phyloP scores from a whole-genome alignment of 2,329 filamentous ascomycete genomes.

The Colletotrichum australisinense region DNA sequence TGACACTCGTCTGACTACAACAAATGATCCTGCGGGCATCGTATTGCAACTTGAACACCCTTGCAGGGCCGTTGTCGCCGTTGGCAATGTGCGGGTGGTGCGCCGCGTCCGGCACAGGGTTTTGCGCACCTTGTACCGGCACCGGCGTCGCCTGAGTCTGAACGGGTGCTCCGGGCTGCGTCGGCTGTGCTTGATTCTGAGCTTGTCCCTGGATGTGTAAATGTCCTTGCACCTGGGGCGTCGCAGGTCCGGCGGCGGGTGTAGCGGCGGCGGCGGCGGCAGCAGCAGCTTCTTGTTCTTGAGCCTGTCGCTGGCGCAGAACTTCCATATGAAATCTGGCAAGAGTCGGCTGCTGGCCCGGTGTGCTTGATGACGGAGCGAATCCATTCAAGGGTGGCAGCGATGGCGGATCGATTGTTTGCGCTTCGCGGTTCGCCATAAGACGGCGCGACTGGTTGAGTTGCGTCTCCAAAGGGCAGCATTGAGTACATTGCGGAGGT shows the following conservation, averaged over 20 bases:
- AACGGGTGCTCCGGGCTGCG: conserved; percentile 30
- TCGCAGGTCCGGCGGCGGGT: not conserved
- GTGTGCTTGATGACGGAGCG: not conserved
- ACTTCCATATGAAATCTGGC: not conserved
- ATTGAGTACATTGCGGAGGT: conserved; percentile 62
- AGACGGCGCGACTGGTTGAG: conserved; percentile 50
- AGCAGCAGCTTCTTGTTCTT: not conserved
- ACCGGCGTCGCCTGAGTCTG: conserved; percentile 34
- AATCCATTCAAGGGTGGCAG: not conserved
- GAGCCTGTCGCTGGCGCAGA: not conserved
- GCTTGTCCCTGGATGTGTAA: conserved; percentile 28
- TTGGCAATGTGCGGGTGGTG: conserved; percentile 59
- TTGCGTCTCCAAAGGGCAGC: conserved; percentile 58
- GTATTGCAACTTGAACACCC: conserved; percentile 97
- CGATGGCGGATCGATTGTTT: not conserved
- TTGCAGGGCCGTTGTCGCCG: conserved; percentile 60
- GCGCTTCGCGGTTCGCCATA: not conserved
- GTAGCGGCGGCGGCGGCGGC: not conserved
- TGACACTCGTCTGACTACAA: conserved; percentile 90
- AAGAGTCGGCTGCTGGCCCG: not conserved
- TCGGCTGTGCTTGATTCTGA: conserved; percentile 13
- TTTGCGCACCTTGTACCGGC: conserved; percentile 24
- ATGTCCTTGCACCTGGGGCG: conserved; percentile 25
- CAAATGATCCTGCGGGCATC: conserved; percentile 94
- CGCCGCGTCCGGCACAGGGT: conserved; percentile 37